Base-by-base conservation (phyloP, 192 early-diverging fungal genomes). In the Gaertneriomyces semiglobifer region DNA sequence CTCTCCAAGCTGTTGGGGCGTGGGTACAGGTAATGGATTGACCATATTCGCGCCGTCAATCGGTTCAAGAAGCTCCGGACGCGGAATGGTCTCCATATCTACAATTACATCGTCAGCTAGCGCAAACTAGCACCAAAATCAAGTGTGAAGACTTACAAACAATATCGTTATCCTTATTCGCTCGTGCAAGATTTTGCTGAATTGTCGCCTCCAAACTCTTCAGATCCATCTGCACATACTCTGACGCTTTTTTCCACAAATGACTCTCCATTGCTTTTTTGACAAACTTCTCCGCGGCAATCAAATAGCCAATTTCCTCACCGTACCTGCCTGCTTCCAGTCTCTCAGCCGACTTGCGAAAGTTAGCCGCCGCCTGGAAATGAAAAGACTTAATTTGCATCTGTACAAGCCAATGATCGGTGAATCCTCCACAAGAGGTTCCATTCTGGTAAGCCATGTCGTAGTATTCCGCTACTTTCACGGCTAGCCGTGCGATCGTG, bases 81-180 rank as follows among this genome's bases (percentile, higher is more conserved):
- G 68, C 0, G 92, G 93, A 0, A 97, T 85, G 0, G 79, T 79
- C 38, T 94, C 87, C 54, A 94, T 68, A 71, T 96, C 69, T 76
- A 48, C 9, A 2, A 20, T 33, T n/a, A 60, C 48, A 18, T 50
- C 48, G 18, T 12, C 18, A 50, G 48, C 18, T 12, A n/a, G 18
- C 48, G 12, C 11, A 50, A 50, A 50, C 48, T 50, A 50, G 48
- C 12, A 18, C 48, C 18, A 12, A 38, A 38, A 63, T 18, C 39
- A 4, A 46, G 47, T 4, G 9, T 19, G 12, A 12, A 8, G 20
- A 71, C 73, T 54, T 55, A 76, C 75, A 78, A 16, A 97, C 93
- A 46, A 93, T 83, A 68, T 95, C 90, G 55, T 97, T 97, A 68
- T 97, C 94, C 75, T 90, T 92, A 47, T 88, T 86, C 10, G 93